Base-by-base conservation (phyloP, 192 early-diverging fungal species). In the Geranomyces michiganensis region DNA sequence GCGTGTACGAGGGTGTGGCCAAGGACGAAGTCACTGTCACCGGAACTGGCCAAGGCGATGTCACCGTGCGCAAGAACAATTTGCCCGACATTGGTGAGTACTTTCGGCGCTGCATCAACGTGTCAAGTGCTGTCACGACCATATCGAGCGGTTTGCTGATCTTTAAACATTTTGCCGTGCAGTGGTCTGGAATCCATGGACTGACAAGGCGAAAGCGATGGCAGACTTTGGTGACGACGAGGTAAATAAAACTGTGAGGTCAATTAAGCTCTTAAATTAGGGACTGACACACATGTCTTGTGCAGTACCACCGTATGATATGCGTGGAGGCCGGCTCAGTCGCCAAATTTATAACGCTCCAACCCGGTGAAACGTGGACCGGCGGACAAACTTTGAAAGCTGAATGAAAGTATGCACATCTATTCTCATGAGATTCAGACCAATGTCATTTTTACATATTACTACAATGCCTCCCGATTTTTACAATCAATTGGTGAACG, bases 171-270 rank as follows among this genome's bases (percentile, higher is more conserved):
- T 31, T 49, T 67, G 29, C 15, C 26, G 13, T 45, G 17, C 49
- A 73, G 92, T 97, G 43, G 90, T 97, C 31, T 99, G 96, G 96
- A 99, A 99, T 70, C 94, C 94, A 8, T 99, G 96, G 96, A 83
- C 84, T 17, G 92, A 92, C 41, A 96, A 94, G 81, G 90, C 96
- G 13, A 76, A 83, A 45, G 88, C 79, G n/a, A 92, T 99, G 91
- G 85, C 82, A 13, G 96, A 99, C 77, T 94, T 97, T 82, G 93
- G 79, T 21, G 86, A 96, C 77, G 89, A 89, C 29, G 94, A 95
- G 22, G 58, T 60, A 60, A 60, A 3, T 27, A 6, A n/a, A n/a
- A 8, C 22, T 17, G 17, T 3, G 51, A 53, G 71, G 46, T 67
- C 5, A 3, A 7, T 7, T 41, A 31, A 14, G 59, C 27, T 22